phyloP scores from a whole-genome alignment of 2,329 filamentous ascomycete species.

The Apiospora kogelbergensis region DNA sequence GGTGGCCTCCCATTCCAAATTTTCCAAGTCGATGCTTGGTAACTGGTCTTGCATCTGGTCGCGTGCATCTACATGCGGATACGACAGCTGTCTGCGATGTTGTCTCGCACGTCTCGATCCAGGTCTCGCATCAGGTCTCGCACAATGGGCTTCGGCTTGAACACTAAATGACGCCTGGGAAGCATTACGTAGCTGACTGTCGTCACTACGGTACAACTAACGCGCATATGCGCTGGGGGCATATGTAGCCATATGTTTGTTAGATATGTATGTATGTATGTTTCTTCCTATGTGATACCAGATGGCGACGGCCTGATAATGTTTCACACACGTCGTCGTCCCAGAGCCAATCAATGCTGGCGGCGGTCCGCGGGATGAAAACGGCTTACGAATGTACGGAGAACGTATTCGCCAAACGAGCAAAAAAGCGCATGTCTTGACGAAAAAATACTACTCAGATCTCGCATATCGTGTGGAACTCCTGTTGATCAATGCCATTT shows the following conservation, averaged over 20 bases:
- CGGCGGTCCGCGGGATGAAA: background rate
- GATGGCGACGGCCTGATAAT: background rate
- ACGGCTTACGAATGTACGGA: background rate
- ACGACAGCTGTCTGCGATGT: background rate
- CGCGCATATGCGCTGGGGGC: background rate
- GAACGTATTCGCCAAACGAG: background rate
- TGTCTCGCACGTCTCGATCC: background rate
- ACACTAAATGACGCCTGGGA: background rate
- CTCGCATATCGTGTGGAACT: slow-evolving; percentile 4
- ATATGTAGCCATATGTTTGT: background rate
- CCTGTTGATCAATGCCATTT: slow-evolving; percentile 3
- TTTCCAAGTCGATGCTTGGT: background rate
- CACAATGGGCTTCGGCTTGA: background rate
- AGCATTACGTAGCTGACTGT: background rate
- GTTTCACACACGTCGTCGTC: background rate
- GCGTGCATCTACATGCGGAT: background rate
- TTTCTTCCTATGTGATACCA: background rate
- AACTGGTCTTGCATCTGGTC: background rate
- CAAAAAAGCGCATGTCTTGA: background rate
- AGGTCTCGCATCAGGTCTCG: background rate
- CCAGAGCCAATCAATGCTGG: background rate
- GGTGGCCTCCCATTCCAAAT: slow-evolving; percentile 8
- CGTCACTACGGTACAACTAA: background rate
- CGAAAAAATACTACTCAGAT: background rate
- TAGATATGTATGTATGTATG: background rate